These are phyloP conservation scores for Neurospora sublineolata DNA, from an alignment of 495 filamentous ascomycete species.

Conservation along the genomic window DNA sequence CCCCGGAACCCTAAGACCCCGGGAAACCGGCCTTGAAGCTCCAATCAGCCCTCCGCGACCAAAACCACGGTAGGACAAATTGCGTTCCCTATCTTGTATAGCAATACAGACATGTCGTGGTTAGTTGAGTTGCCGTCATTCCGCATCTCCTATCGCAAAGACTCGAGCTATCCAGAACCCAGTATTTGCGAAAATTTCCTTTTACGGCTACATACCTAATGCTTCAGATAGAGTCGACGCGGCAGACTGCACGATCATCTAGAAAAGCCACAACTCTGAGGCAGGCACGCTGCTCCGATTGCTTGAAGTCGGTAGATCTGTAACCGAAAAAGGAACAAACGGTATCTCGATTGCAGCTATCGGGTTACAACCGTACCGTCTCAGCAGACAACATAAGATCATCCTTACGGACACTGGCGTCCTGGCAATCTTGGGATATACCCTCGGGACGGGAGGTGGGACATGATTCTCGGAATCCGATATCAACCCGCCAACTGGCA, in stretches of 20 bases:
- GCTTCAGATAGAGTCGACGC: neutral
- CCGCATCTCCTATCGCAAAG: neutral
- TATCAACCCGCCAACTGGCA: neutral
- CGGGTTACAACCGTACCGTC: neutral
- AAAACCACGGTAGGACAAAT: neutral
- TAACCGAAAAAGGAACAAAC: neutral
- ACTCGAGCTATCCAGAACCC: neutral
- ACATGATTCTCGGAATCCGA: neutral
- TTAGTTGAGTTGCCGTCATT: neutral
- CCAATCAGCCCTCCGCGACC: neutral
- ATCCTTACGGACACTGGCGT: neutral
- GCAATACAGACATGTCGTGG: neutral
- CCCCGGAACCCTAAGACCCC: neutral
- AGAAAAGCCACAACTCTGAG: neutral
- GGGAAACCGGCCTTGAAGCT: neutral
- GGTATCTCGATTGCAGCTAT: neutral
- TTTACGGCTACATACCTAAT: neutral
- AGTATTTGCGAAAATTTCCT: neutral
- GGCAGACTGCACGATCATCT: neutral
- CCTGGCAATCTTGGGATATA: neutral
- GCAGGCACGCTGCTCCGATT: neutral
- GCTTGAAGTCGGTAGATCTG: neutral
- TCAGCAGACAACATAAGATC: neutral
- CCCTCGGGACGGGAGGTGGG: neutral
- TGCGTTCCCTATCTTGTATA: neutral